Evolutionary conservation across 164 flowering plant species (phyloP), one percentile per base, ranked within the genome.

Genomic region (Tinospora cordifolia): DNA sequence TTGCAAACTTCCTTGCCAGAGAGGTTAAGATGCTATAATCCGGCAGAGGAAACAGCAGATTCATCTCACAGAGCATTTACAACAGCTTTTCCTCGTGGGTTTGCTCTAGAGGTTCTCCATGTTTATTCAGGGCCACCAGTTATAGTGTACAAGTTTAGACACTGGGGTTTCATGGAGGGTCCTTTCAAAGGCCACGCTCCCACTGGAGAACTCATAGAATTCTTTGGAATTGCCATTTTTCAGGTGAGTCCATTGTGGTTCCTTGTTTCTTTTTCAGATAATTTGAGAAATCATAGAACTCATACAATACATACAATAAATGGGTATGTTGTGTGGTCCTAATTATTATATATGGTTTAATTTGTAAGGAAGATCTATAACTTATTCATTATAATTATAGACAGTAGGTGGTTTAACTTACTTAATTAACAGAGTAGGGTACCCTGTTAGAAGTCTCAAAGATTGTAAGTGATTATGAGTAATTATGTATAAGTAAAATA

Each of bases 151-250:
- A 86, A 89, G 78, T 90, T 89, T 80, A 81, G 97, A 77, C 97
- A 90, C 68, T 90, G 97, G 93, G 92, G 83, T n/a, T 85, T 63
- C 80, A 84, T 85, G 87, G 97, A 90, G 62, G 92, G 92, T 30
- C 90, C 97, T 73, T 90, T 86, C 77, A 83, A 87, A 78, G 92
- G 87, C 9, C 87, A 85, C 67, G 76, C 84, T 11, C 90, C 96
- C 0, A 87, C 90, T 2, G 91, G 93, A 5, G 87, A 90, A 54
- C 64, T 69, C 78, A 82, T 85, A 6, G 83, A 89, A 36, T 70
- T 91, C 46, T 81, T 51, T 75, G 92, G 92, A 6, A 74, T 86
- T n/a, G 78, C 75, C 62, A 75, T 82, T 39, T 75, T 86, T 34
- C 59, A 82, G 84, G 95, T 64, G 40, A 13, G 0, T n/a, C 5